A percentile compares a stretch with the other conserved stretches of the same genome.
These are phyloP conservation scores for Volvariella surrecta DNA, from an alignment of 1,284 basidiomycete genomes.

Conservation along the genomic window DNA sequence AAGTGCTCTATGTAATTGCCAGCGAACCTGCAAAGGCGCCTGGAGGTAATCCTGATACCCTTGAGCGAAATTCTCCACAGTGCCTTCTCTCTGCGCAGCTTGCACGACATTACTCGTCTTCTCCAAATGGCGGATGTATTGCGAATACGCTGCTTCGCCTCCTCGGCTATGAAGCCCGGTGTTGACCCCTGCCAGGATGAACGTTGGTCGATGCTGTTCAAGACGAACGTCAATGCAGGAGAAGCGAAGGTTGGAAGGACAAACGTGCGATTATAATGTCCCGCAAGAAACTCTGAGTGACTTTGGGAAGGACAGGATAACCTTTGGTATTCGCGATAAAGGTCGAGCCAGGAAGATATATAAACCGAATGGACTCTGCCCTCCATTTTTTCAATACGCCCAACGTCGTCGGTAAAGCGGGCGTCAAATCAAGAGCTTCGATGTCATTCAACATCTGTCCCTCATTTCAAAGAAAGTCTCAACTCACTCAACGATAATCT, in stretches of 20 bases:
- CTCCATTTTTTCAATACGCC: conserved; percentile 80
- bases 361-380: conserved; percentile 83
- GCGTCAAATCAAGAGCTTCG: conserved; percentile 82
- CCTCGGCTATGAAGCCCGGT: conserved; percentile 66
- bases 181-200: conserved; percentile 71
- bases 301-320: conserved; percentile 94
- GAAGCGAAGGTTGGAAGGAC: conserved; percentile 12
- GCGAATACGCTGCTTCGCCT: conserved; percentile 81
- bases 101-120: conserved; percentile 59
- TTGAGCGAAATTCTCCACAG: conserved; percentile 83
- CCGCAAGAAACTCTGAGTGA: conserved; percentile 81
- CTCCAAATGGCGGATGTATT: conserved; percentile 84
- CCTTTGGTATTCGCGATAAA: conserved; percentile 97
- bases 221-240: conserved; percentile 7
- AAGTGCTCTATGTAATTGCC: background rate
- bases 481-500: conserved; percentile 74
- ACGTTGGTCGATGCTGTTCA: conserved; percentile 66
- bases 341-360: conserved; percentile 83
- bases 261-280: conserved; percentile 75
- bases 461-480: conserved; percentile 5
- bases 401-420: conserved; percentile 72
- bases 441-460: conserved; percentile 1
- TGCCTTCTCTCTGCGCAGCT: conserved; percentile 51
- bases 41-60: conserved; percentile 96
- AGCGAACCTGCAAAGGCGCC: conserved; percentile 78